A percentile compares a stretch with the other conserved stretches of the same genome.
Conservation (phyloP, 2,329 filamentous ascomycete genomes). For the Chaetomiaceae sp. region DNA sequence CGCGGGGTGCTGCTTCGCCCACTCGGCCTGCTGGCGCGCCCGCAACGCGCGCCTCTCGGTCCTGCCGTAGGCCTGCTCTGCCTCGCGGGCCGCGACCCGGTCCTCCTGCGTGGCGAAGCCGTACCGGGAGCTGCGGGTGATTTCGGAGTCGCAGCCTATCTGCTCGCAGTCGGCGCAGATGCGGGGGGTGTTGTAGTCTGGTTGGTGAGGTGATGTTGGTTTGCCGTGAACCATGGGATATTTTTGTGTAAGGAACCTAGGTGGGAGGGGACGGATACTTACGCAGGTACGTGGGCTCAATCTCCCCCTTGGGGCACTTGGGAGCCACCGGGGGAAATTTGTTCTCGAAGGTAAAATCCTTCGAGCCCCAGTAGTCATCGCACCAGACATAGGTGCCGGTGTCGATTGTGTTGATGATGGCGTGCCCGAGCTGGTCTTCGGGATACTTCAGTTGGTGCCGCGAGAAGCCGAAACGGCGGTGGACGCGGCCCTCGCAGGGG, state of each 20-base stretch:
- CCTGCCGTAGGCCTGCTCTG: background rate
- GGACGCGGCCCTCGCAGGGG: too few relatives aligned
- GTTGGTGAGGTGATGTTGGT: background rate
- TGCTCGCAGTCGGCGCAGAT: background rate
- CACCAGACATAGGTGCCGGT: background rate
- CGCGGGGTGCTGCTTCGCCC: background rate
- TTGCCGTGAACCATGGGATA: background rate
- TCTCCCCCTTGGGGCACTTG: background rate
- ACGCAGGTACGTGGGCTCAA: background rate
- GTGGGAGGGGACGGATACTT: background rate
- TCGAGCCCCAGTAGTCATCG: background rate
- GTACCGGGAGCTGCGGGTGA: too few relatives aligned
- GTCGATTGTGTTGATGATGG: background rate
- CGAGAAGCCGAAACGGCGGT: too few relatives aligned
- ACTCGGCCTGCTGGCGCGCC: too few relatives aligned
- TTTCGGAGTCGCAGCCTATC: background rate
- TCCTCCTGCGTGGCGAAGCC: background rate
- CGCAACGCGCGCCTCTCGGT: too few relatives aligned
- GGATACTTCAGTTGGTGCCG: too few relatives aligned
- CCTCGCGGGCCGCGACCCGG: background rate
- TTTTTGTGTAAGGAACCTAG: too few relatives aligned
- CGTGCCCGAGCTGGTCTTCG: too few relatives aligned
- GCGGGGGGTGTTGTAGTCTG: background rate
- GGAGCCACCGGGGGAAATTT: background rate
- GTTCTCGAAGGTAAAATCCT: background rate